Evolutionary conservation across 1,284 basidiomycete species (phyloP).

Genomic region (Ceratobasidium sp.): DNA sequence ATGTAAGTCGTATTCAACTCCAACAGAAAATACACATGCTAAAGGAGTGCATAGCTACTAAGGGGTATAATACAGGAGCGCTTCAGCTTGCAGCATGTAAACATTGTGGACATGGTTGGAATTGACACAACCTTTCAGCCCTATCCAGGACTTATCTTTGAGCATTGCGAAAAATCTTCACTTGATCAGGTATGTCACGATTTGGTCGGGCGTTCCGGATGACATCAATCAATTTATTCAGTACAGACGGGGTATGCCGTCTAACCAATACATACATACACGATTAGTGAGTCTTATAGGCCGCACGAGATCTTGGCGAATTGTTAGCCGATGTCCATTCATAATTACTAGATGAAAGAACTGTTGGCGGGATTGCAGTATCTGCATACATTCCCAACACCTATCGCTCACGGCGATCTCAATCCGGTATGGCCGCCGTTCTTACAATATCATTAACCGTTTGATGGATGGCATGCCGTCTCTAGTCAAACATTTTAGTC

Average conservation of each 20-base stretch:
- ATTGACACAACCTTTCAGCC: neutral
- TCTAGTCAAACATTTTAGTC: constrained; percentile 15
- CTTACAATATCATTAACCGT: neutral
- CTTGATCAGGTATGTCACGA: neutral
- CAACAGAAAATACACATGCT: neutral
- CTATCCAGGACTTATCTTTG: constrained; percentile 10
- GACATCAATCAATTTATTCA: neutral
- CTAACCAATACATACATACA: neutral
- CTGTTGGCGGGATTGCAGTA: constrained; percentile 13
- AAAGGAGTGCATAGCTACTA: neutral
- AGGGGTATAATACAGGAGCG: constrained; percentile 3
- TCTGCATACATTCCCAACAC: neutral
- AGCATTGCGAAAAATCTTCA: neutral
- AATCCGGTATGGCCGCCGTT: constrained; percentile 3
- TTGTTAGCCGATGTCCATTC: neutral
- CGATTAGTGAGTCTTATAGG: neutral
- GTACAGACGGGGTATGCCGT: neutral
- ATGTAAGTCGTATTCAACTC: neutral
- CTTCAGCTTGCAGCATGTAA: constrained; percentile 1
- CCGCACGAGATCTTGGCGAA: neutral
- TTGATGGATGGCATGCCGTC: neutral
- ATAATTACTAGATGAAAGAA: neutral
- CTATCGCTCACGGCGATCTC: constrained; percentile 16
- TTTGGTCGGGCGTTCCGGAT: no score
- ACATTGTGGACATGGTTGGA: constrained; percentile 12